These are phyloP conservation scores for Dalechampia spathulata DNA, from an alignment of 441 rosid species.

Conservation along the genomic window DNA sequence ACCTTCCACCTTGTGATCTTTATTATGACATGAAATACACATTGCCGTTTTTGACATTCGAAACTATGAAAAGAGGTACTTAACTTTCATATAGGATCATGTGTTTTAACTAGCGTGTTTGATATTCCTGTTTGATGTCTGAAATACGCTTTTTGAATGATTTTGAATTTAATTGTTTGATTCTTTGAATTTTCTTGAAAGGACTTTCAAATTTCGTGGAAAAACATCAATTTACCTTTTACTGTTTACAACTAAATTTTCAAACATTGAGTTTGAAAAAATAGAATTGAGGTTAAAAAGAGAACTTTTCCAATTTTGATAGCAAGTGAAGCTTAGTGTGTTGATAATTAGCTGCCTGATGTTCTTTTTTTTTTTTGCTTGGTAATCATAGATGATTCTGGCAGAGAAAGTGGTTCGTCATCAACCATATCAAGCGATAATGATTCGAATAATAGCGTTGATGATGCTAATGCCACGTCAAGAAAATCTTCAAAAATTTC, in stretches of 20 bases:
- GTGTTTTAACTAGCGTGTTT: too few species aligned
- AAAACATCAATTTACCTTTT: too few species aligned
- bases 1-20: constrained; percentile 6
- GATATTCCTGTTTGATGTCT: too few species aligned
- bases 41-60: constrained; percentile 7
- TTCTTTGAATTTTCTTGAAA: too few species aligned
- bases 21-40: constrained; percentile 15
- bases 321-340: too few species aligned
- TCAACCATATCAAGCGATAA: constrained; percentile 25
- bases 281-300: too few species aligned
- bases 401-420: constrained; percentile 16
- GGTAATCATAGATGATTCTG: constrained; percentile 3
- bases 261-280: too few species aligned
- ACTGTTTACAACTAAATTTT: too few species aligned
- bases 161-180: too few species aligned
- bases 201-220: too few species aligned
- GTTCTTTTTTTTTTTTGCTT: not conserved
- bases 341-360: not conserved
- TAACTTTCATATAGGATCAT: not conserved
- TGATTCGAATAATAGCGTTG: not conserved
- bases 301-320: too few species aligned
- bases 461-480: not conserved
- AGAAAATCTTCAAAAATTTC: not conserved
- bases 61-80: constrained; percentile 5
- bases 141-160: too few species aligned